phyloP scores from a whole-genome alignment of 495 filamentous ascomycete genomes.

The Clohesyomyces aquaticus region DNA sequence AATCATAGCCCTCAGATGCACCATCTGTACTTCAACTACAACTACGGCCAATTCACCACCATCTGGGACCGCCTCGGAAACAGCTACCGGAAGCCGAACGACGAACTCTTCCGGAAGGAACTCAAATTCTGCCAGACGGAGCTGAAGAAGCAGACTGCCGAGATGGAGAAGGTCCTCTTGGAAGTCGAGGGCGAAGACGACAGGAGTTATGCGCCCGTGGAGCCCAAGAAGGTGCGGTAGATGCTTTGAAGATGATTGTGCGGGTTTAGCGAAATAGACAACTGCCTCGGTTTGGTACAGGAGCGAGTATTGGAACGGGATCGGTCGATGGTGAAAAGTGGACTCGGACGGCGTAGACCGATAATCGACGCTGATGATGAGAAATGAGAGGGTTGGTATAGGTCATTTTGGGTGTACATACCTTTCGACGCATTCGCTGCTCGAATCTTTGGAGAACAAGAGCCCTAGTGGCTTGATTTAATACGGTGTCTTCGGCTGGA shows the following conservation, averaged over 20 bases:
- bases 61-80: constrained; percentile 90
- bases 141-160: constrained; percentile 78
- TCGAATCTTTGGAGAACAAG: not conserved
- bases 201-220: constrained; percentile 62
- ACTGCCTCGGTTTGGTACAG: not conserved
- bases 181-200: constrained; percentile 90
- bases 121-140: constrained; percentile 82
- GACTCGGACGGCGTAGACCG: not conserved
- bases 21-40: constrained; percentile 98
- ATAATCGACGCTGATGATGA: not conserved
- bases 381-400: not conserved
- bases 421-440: constrained; percentile 27
- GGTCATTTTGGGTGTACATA: constrained; percentile 26
- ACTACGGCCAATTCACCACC: constrained; percentile 96
- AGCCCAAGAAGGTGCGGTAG: constrained; percentile 37
- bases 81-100: constrained; percentile 86
- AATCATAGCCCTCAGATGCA: constrained; percentile 45
- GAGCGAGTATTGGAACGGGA: not conserved
- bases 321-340: not conserved
- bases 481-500: not conserved
- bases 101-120: constrained; percentile 83
- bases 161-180: constrained; percentile 84
- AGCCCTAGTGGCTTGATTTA: not conserved
- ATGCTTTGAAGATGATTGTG: not conserved
- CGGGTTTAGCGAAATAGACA: not conserved